These are phyloP conservation scores for Aspergillus coremiiformis DNA, from an alignment of 495 filamentous ascomycete genomes.

Conservation along the genomic window DNA sequence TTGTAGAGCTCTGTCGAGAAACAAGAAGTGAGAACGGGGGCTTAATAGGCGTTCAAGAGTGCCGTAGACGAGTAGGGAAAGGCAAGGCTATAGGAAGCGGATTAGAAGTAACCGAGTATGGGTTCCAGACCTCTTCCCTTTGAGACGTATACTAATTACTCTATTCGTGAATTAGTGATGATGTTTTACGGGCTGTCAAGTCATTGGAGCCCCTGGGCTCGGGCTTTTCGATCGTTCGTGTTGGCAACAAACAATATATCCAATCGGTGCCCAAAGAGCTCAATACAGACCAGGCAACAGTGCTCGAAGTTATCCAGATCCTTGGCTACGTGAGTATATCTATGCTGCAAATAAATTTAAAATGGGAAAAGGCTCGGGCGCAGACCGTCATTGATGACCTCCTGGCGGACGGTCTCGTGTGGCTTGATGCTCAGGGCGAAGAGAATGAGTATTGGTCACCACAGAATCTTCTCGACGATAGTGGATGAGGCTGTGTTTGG, in stretches of 20 bases:
- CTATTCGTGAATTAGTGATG: constrained; percentile 52
- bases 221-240: constrained; percentile 71
- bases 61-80: constrained; percentile 62
- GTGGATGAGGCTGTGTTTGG: constrained; percentile 20
- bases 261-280: constrained; percentile 93
- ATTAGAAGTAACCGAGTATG: constrained; percentile 62
- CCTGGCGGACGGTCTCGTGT: constrained; percentile 84
- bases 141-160: neutral
- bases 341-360: constrained; percentile 86
- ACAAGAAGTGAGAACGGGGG: constrained; percentile 91
- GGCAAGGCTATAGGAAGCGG: constrained; percentile 62
- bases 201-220: constrained; percentile 83
- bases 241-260: constrained; percentile 81
- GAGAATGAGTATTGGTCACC: constrained; percentile 98
- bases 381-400: constrained; percentile 87
- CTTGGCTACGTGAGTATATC: constrained; percentile 83
- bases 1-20: constrained; percentile 85
- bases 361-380: constrained; percentile 77
- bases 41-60: constrained; percentile 76
- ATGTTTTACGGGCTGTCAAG: constrained; percentile 82
- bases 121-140: neutral
- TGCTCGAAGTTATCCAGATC: constrained; percentile 79
- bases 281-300: constrained; percentile 86
- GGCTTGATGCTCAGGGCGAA: constrained; percentile 79
- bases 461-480: constrained; percentile 38